Conservation (phyloP, 1,284 basidiomycete genomes). For the Ceratobasidium sp. region DNA sequence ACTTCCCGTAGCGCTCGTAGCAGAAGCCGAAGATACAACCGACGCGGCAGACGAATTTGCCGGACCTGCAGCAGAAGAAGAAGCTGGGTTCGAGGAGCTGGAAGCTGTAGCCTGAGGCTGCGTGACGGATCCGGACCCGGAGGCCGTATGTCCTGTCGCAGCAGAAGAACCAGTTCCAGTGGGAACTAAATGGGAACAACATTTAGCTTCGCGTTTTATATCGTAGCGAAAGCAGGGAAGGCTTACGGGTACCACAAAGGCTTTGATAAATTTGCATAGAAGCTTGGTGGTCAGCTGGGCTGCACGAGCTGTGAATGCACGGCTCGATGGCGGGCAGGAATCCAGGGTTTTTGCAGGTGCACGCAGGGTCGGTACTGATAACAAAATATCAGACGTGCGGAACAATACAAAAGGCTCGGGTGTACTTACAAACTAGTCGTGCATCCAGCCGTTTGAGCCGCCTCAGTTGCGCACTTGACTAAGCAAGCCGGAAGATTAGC, state of each 20-base stretch:
- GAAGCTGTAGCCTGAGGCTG: not conserved
- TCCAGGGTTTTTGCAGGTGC: not conserved
- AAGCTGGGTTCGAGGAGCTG: too few relatives aligned
- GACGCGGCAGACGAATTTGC: too few relatives aligned
- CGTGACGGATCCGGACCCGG: too few relatives aligned
- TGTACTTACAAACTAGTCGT: conserved; percentile 1
- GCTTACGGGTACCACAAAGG: conserved; percentile 3
- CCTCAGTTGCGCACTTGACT: not conserved
- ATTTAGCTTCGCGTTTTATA: not conserved
- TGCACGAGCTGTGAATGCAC: conserved; percentile 1
- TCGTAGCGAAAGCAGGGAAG: too few relatives aligned
- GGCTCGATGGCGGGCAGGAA: not conserved
- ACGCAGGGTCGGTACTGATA: not conserved
- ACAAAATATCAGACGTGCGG: too few relatives aligned
- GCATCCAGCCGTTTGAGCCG: not conserved
- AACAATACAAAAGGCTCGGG: not conserved
- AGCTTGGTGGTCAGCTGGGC: not conserved
- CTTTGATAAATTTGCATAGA: not conserved
- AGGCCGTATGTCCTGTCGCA: too few relatives aligned
- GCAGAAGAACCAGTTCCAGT: not conserved
- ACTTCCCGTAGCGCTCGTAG: not conserved
- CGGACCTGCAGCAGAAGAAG: too few relatives aligned
- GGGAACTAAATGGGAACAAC: not conserved
- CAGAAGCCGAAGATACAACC: too few relatives aligned
- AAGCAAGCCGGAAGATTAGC: not conserved